These are phyloP conservation scores for Leishmania turanica DNA, from an alignment of 208 protist species.

Conservation along the genomic window DNA sequence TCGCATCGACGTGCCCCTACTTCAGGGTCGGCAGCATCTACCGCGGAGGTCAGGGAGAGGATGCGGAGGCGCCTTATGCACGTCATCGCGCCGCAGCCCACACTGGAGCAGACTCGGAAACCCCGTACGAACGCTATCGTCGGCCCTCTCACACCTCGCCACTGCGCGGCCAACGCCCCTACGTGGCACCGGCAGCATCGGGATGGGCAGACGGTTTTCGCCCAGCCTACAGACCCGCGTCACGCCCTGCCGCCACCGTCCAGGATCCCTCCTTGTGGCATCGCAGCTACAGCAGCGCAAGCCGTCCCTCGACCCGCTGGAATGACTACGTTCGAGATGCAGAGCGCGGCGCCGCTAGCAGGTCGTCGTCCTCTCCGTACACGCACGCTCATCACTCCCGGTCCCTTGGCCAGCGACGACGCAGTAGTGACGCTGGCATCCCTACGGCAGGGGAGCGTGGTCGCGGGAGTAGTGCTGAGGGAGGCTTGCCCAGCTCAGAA, in stretches of 20 bases:
- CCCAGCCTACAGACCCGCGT: background rate
- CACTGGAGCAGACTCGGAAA: background rate
- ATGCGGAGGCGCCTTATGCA: background rate
- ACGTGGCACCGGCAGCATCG: background rate
- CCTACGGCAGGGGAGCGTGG: background rate
- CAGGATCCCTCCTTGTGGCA: background rate
- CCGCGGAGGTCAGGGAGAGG: background rate
- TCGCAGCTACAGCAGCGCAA: constrained; percentile 12
- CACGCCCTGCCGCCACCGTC: background rate
- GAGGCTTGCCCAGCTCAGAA: background rate
- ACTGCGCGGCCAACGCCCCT: background rate
- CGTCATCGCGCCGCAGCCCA: background rate
- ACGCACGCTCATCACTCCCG: background rate
- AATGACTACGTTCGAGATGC: constrained; percentile 41
- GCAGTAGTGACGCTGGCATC: background rate
- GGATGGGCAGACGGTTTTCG: constrained; percentile 10
- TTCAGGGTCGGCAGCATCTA: constrained; percentile 1
- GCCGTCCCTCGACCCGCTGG: constrained; percentile 41
- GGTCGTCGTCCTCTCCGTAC: background rate
- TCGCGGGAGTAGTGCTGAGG: background rate
- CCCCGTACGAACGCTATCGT: background rate
- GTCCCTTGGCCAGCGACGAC: constrained; percentile 5
- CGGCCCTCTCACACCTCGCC: constrained; percentile 1
- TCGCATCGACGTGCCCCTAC: background rate
- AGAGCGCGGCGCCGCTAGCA: background rate